Evolutionary conservation across 129 eudicot species (phyloP), one percentile per base, ranked within the genome.

Genomic region (Artemisia annua): DNA sequence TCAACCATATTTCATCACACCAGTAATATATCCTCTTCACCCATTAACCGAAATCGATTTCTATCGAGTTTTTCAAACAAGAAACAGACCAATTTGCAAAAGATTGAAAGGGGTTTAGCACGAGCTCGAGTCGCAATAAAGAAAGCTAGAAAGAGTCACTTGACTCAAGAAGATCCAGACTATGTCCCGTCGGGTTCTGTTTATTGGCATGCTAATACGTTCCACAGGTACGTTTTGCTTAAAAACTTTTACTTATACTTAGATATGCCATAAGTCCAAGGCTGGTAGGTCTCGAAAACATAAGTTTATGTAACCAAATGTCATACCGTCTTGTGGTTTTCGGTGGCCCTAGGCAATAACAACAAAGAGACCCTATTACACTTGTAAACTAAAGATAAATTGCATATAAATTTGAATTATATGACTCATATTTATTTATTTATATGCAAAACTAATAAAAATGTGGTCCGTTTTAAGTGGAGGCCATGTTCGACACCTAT

Each of bases 131-230:
- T 77, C 11, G 74, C 78, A 66, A 86, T 86, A 3, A 75, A 22
- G 43, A 73, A 74, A 66, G 82, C 46, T 6, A 7, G 0, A 17
- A 62, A 71, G 22, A 28, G 66, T 67, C 77, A 43, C 55, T 24
- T 39, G 46, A 7, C 46, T 39, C 0, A 39, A 15, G 16, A 65
- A 49, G 90, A 88, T 74, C 84, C 79, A 13, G 93, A 88, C 15
- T 91, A 88, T 19, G 59, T 74, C 49, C 97, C 97, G 1, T 12
- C 73, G 4, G 97, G 97, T 62, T 95, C 97, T 5, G 85, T 88
- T 71, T 91, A 91, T 57, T 58, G 87, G 89, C 83, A 87, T 78
- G 76, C 97, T 3, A 74, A 73, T 39, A 75, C 86, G 52, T 91
- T 91, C 61, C 94, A 85, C 77, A 88, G 91, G 97, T 83, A 75